These are phyloP conservation scores for Tylopilus felleus DNA, from an alignment of 768 basidiomycete species.

Conservation along the genomic window DNA sequence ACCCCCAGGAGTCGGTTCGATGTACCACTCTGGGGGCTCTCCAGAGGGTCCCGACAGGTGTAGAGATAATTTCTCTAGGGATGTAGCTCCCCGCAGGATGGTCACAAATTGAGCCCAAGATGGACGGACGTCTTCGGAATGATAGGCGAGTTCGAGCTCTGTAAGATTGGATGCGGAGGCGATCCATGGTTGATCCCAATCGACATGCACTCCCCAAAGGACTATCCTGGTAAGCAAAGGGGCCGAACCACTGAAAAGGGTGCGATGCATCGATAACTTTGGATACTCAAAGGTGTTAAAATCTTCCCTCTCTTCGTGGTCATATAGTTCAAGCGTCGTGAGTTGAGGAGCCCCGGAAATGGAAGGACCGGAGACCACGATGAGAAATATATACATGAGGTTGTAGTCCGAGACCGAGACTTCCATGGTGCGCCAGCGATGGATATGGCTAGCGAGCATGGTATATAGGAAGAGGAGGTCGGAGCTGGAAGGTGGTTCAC, in stretches of 20 bases:
- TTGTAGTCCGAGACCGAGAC: background rate
- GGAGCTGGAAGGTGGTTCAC: slow-evolving; percentile 2
- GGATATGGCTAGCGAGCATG: background rate
- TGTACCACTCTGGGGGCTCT: background rate
- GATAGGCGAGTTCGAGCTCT: background rate
- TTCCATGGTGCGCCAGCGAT: background rate
- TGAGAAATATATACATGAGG: background rate
- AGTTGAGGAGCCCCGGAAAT: background rate
- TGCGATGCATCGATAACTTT: background rate
- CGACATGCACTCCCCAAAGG: background rate
- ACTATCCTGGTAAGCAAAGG: background rate
- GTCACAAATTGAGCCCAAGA: background rate
- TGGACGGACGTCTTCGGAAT: background rate
- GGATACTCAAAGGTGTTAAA: background rate
- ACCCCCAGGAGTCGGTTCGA: background rate
- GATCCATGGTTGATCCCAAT: background rate
- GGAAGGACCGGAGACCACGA: background rate
- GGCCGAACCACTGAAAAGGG: background rate
- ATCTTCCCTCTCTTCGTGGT: background rate
- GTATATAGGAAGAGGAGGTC: background rate
- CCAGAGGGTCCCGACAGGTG: background rate
- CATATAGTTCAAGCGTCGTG: background rate
- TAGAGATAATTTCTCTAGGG: background rate
- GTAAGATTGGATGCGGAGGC: background rate
- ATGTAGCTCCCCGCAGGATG: background rate